Base-by-base conservation (phyloP, 2,329 filamentous ascomycete species). In the Botrytis hyacinthi region DNA sequence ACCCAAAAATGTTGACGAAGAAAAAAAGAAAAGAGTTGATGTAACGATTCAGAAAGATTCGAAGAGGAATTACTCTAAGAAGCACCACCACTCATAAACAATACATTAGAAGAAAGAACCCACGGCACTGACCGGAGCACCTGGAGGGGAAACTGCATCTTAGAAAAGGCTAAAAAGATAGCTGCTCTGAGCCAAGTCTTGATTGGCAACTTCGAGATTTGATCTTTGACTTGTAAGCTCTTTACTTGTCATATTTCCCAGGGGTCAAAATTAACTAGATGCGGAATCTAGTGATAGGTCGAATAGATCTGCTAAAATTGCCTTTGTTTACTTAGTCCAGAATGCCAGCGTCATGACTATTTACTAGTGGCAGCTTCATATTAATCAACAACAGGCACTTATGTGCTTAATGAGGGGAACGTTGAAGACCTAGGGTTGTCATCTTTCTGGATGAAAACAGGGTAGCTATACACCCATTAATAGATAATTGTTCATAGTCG, bases 301-400 rank as follows among this genome's bases (percentile, higher is more conserved):
- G 8, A 67, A 32, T 2, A 61, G 3, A 40, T n/a, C 6, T 40
- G 59, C 22, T n/a, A 37, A 54, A 40, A 18, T 26, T 42, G 22
- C 7, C 65, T 68, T 68, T 57, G 46, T n/a, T 40, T 57, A 42
- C 22, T 40, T 57, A 32, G n/a, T 57, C 35, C 26, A 20, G 29
- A 54, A 29, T 57, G 26, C 48, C 48, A 57, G 48, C 66, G 48
- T 68, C 66, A 57, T 68, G 66, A 57, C 48, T 57, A 29, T 40
- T 12, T 20, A 57, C 26, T 57, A 68, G 48, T 26, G n/a, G 8
- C 16, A n/a, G 35, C 26, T 29, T 29, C 32, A 37, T 40, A 16
- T 6, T 26, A 26, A 29, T 54, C 10, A 54, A 57, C 48, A 32
- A 32, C 40, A 10, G 18, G 18, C 16, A 51, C 48, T 3, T n/a